Evolutionary conservation across 257 asterid genomes (phyloP).

Genomic region (Ajuga chamaepitys): DNA sequence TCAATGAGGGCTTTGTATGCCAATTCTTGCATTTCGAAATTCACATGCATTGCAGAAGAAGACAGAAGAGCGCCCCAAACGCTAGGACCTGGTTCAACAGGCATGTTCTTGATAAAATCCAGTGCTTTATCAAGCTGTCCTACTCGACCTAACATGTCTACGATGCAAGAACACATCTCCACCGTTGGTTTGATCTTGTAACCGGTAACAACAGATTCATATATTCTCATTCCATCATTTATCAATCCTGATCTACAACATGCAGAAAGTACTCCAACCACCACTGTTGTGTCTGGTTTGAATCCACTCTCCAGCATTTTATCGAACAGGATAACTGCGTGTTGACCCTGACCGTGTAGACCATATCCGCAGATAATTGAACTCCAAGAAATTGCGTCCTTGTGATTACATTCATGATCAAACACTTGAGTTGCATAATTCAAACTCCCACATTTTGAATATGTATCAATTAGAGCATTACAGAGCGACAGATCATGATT

Average conservation of each 20-base stretch:
- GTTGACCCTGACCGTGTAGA: slow-evolving; percentile 51
- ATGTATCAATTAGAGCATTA: slow-evolving; percentile 51
- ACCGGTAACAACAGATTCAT: slow-evolving; percentile 20
- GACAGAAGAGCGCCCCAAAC: slow-evolving; percentile 64
- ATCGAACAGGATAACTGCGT: slow-evolving; percentile 35
- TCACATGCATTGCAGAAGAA: slow-evolving; percentile 45
- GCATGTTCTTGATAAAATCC: slow-evolving; percentile 44
- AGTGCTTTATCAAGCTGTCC: slow-evolving; percentile 50
- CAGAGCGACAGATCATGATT: slow-evolving; percentile 33
- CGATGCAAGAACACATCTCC: slow-evolving; percentile 66
- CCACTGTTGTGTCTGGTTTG: slow-evolving; percentile 38
- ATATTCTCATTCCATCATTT: slow-evolving; percentile 43
- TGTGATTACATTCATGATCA: slow-evolving; percentile 29
- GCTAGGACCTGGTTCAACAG: slow-evolving; percentile 44
- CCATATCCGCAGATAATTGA: slow-evolving; percentile 55
- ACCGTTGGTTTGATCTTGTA: slow-evolving; percentile 33
- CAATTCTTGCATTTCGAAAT: slow-evolving; percentile 41
- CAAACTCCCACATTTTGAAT: slow-evolving; percentile 57
- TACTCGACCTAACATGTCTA: slow-evolving; percentile 48
- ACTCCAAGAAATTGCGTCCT: slow-evolving; percentile 65
- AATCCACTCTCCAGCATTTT: slow-evolving; percentile 42
- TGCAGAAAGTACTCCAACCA: slow-evolving; percentile 61
- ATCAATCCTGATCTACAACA: slow-evolving; percentile 58
- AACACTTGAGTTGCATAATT: slow-evolving; percentile 39
- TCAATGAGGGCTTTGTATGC: slow-evolving; percentile 43